phyloP scores from a whole-genome alignment of 148 eudicot genomes.

The Rhododendron molle region DNA sequence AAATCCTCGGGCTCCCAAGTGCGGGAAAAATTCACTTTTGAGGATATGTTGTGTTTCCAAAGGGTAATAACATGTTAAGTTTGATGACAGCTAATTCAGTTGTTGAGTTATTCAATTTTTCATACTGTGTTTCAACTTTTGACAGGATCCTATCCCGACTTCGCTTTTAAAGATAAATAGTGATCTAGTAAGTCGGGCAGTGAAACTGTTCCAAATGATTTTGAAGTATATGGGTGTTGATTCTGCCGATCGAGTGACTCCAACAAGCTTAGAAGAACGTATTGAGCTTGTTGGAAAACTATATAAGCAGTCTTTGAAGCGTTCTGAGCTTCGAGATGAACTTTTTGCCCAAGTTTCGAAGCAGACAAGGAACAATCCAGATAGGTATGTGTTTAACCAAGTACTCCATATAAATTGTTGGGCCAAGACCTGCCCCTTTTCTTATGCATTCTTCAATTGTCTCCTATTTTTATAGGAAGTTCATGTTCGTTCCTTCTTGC shows the following conservation, averaged over 20 bases:
- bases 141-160: slow-evolving; percentile 95
- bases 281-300: slow-evolving; percentile 83
- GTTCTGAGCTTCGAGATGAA: slow-evolving; percentile 95
- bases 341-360: slow-evolving; percentile 92
- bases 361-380: slow-evolving; percentile 93
- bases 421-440: neutral
- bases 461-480: neutral
- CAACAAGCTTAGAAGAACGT: slow-evolving; percentile 81
- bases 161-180: slow-evolving; percentile 77
- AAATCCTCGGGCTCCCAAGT: slow-evolving; percentile 65
- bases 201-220: slow-evolving; percentile 82
- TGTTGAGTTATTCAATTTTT: slow-evolving; percentile 1
- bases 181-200: slow-evolving; percentile 77
- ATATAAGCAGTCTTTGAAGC: slow-evolving; percentile 88
- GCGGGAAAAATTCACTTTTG: slow-evolving; percentile 85
- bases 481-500: slow-evolving; percentile 8
- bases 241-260: slow-evolving; percentile 58
- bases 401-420: neutral
- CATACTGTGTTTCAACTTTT: slow-evolving; percentile 15
- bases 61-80: slow-evolving; percentile 44
- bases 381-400: slow-evolving; percentile 41
- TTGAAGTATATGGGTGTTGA: slow-evolving; percentile 95
- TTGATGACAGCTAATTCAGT: slow-evolving; percentile 2
- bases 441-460: neutral
- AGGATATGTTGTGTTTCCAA: slow-evolving; percentile 98